Percentiles rank a stretch among this genome's conserved stretches.
phyloP scores from a whole-genome alignment of 1,284 basidiomycete species.

The Earliella scabrosa region DNA sequence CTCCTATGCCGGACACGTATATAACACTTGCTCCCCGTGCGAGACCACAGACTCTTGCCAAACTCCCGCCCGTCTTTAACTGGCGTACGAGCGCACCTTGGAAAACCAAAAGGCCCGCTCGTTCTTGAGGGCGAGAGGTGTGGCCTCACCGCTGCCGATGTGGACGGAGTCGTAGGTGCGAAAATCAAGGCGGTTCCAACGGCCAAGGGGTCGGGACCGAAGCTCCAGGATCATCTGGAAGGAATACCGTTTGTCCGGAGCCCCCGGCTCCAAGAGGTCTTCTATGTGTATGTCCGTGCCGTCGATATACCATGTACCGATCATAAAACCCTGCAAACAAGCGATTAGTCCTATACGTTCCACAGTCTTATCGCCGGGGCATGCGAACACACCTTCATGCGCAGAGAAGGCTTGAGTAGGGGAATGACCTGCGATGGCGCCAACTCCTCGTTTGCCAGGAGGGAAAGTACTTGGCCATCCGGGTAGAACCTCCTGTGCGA shows the following conservation, averaged over 20 bases:
- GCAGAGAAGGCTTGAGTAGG: constrained; percentile 73
- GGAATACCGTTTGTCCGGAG: constrained; percentile 55
- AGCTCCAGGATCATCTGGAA: constrained; percentile 87
- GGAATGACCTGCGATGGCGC: constrained; percentile 80
- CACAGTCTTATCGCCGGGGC: no score
- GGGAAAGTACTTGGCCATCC: constrained; percentile 84
- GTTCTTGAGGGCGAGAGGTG: constrained; percentile 77
- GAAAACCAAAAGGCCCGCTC: constrained; percentile 94
- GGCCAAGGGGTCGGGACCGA: constrained; percentile 77
- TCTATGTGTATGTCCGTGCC: constrained; percentile 63
- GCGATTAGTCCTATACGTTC: no score
- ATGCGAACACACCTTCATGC: constrained; percentile 67
- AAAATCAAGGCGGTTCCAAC: constrained; percentile 90
- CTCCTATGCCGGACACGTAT: no score
- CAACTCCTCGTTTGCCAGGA: constrained; percentile 84
- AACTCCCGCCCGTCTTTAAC: no score
- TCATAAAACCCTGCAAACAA: constrained; percentile 76
- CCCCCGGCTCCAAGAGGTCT: constrained; percentile 57
- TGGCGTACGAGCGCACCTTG: constrained; percentile 70
- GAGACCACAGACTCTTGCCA: no score
- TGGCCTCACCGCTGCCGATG: constrained; percentile 73
- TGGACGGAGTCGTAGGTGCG: constrained; percentile 77
- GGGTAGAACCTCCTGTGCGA: constrained; percentile 81
- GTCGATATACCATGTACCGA: constrained; percentile 70
- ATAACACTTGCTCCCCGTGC: no score